Evolutionary conservation across 2,329 filamentous ascomycete genomes (phyloP), one percentile per base, ranked within the genome.

Genomic region (Aspergillus aculeatinus): DNA sequence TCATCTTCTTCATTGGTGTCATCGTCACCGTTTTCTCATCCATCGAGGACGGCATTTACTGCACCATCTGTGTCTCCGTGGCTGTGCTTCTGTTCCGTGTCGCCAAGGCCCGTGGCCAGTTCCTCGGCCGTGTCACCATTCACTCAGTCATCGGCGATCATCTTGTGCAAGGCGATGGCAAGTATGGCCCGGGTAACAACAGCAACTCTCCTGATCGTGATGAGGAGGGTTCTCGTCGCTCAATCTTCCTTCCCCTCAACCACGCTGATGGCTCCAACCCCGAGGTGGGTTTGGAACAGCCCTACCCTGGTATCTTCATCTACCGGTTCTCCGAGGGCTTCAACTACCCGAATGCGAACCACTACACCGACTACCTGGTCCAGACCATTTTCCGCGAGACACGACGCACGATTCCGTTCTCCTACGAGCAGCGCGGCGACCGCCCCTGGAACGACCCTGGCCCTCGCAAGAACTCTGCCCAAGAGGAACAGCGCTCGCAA

Each of bases 381-480:
- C 77, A 83, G 2, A 85, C 87, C 66, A 86, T 96, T 51, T 89
- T 89, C 66, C 75, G 81, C 48, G 79, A 88, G 61, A 96, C 93
- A 2, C 87, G 89, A 42, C 88, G 91, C 33, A 96, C 91, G 1
- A 91, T 90, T 64, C 80, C 87, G 0, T 80, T 89, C 59, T 79
- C 83, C 1, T 96, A 87, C 68, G 76, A 80, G 4, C 82, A 83
- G 3, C 82, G 80, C 2, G 90, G 90, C 50, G 94, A 99, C 72
- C 85, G 93, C 7, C 93, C 95, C 0, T 98, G 95, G 95, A 98
- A 97, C 70, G 91, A 97, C 71, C 91, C 94, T 0, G 92, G 92
- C 55, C 90, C 91, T 60, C 83, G 85, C 35, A 85, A 79, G 58
- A 82, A 80, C 68, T 73, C 86, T 74, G 75, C 72, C 16, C 39